Evolutionary conservation across 139 green algal genomes (phyloP), one percentile per base, ranked within the genome.

Genomic region (Pleodorina starrii): DNA sequence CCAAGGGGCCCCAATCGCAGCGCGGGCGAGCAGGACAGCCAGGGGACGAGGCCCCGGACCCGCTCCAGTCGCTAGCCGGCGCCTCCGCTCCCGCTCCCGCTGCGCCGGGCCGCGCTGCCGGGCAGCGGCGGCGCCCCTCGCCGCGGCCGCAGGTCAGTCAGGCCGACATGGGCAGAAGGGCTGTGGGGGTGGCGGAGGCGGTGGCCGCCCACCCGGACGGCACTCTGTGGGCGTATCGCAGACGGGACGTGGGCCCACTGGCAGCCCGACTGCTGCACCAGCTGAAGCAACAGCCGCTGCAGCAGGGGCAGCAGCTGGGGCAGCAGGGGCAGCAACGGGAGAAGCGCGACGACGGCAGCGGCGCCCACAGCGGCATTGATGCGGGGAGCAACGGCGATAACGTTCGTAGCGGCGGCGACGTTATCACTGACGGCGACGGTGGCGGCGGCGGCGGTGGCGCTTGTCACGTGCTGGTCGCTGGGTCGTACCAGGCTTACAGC

Each of bases 151-250:
- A n/a, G n/a, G n/a, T n/a, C n/a, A n/a, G n/a, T n/a, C n/a, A n/a
- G n/a, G n/a, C n/a, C n/a, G n/a, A n/a, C n/a, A n/a, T n/a, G n/a
- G n/a, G n/a, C n/a, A n/a, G n/a, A n/a, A n/a, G n/a, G n/a, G n/a
- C n/a, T n/a, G n/a, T n/a, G n/a, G n/a, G n/a, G n/a, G n/a, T n/a
- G 42, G 72, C 42, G 42, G 72, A 32, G 19, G 9, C 12, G 23
- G 59, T 76, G 57, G 40, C 59, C 1, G 40, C 42, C 27, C 81
- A 87, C 60, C 60, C 81, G 7, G 81, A 87, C 59, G 81, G 81
- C 60, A 87, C 60, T 0, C 43, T 87, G 16, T 87, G 81, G 81
- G 36, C 25, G 36, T 43, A 51, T 51, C 23, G 36, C 36, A 29
- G 32, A 35, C n/a, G 51, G 35, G 19, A 85, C 36, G 42, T 25